phyloP scores from a whole-genome alignment of 2,329 filamentous ascomycete species.

The Beauveria medogensis region DNA sequence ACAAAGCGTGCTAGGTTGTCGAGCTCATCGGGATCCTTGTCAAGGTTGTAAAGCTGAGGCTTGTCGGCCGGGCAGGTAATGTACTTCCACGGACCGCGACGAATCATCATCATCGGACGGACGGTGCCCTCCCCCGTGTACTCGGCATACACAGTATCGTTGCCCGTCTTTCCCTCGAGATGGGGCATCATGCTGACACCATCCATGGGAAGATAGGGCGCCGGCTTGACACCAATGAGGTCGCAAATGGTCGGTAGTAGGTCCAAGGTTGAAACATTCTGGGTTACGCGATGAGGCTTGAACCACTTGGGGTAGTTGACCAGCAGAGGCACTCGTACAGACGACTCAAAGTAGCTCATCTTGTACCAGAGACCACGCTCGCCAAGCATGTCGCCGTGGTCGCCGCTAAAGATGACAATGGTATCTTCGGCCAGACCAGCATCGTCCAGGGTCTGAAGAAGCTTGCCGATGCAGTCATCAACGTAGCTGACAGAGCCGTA shows the following conservation, averaged over 20 bases:
- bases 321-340: conserved; percentile 80
- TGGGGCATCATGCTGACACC: conserved; percentile 76
- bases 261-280: conserved; percentile 88
- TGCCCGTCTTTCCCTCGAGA: conserved; percentile 54
- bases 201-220: conserved; percentile 72
- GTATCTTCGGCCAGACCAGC: conserved; percentile 78
- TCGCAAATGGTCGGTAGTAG: conserved; percentile 84
- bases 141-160: conserved; percentile 87
- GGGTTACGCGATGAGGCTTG: conserved; percentile 62
- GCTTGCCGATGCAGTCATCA: conserved; percentile 81
- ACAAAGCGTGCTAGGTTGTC: conserved; percentile 55
- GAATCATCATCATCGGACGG: conserved; percentile 88
- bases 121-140: conserved; percentile 92
- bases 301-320: conserved; percentile 74
- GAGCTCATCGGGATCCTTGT: conserved; percentile 67
- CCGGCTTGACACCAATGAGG: conserved; percentile 63
- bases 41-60: conserved; percentile 76
- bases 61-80: conserved; percentile 78
- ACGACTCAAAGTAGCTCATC: conserved; percentile 94
- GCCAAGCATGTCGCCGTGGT: conserved; percentile 93
- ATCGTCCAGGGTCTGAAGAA: conserved; percentile 69
- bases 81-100: conserved; percentile 83
- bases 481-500: conserved; percentile 92
- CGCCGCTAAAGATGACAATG: conserved; percentile 84
- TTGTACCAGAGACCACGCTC: conserved; percentile 94